Evolutionary conservation across 2,329 filamentous ascomycete species (phyloP), one percentile per base, ranked within the genome.

Genomic region (Aspergillus flavus): DNA sequence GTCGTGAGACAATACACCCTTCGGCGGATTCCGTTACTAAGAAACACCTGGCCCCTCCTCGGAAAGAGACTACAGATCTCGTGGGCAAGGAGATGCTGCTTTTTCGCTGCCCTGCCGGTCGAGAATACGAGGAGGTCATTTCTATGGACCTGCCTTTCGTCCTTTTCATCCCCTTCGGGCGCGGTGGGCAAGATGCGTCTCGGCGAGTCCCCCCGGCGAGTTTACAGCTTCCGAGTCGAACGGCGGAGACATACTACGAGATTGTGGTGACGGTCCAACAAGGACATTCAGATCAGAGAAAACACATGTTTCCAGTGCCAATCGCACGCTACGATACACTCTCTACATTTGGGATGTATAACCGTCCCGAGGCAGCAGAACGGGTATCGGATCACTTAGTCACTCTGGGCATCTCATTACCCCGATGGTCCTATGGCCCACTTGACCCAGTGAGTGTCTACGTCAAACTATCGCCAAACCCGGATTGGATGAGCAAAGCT

Each of bases 291-390:
- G 88, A 92, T 65, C 93, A 97, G 80, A 93, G 92, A 79, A 96
- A 96, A 79, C 95, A 96, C 79, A 84, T 89, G 5, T 97, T 97
- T 71, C 92, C 95, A 1, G 91, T 98, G 45, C 94, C 94, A 1
- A 87, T 99, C 70, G 89, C 92, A 69, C 87, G 95, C 75, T 99
- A 98, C 81, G 95, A 99, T 78, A 99, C 94, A 1, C 84, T 99
- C 56, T 97, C 94, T 48, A 98, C 95, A 1, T 99, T 99, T 81
- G 95, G 95, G 79, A 98, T 98, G 95, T 99, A 98, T 83, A 98
- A 98, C 80, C 90, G 93, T 60, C 94, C 94, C 19, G 94, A 97
- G 78, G 91, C 91, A 63, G 92, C 93, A 61, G 91, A 96, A 72
- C 87, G 89, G 64, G 92, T 93, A 36, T 88, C 91, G 58, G 95